These are phyloP conservation scores for Venustampulla echinocandica DNA, from an alignment of 495 filamentous ascomycete species.

Conservation along the genomic window DNA sequence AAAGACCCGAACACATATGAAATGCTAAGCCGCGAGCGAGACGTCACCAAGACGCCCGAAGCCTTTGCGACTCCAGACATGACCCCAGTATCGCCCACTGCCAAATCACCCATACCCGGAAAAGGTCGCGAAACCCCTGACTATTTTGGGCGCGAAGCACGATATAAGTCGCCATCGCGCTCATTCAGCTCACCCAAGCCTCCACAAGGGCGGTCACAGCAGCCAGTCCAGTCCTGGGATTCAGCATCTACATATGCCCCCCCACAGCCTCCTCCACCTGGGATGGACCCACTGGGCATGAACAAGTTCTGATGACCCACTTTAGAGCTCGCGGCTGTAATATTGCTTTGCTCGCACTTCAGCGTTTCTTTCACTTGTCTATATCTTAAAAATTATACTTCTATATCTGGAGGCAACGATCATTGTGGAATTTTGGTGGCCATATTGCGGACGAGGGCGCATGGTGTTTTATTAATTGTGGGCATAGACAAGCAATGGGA, in stretches of 20 bases:
- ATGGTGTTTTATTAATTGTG: too few relatives aligned
- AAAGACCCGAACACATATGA: slow-evolving; percentile 62
- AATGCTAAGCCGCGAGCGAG: slow-evolving; percentile 58
- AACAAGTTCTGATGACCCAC: slow-evolving; percentile 21
- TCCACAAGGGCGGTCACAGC: slow-evolving; percentile 22
- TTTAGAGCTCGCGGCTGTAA: neutral
- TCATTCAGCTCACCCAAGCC: slow-evolving; percentile 53
- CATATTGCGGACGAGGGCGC: too few relatives aligned
- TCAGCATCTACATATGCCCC: slow-evolving; percentile 18
- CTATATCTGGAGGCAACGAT: too few relatives aligned
- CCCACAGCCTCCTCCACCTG: slow-evolving; percentile 16
- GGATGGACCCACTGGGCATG: slow-evolving; percentile 22
- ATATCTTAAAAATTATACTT: too few relatives aligned
- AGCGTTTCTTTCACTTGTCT: slow-evolving; percentile 16
- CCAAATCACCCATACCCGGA: slow-evolving; percentile 15
- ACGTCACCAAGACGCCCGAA: slow-evolving; percentile 37
- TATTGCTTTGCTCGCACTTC: slow-evolving; percentile 10
- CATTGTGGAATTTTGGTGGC: too few relatives aligned
- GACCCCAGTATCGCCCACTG: slow-evolving; percentile 34
- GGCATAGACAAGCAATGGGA: too few relatives aligned
- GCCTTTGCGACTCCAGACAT: slow-evolving; percentile 26
- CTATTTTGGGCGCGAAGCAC: slow-evolving; percentile 42
- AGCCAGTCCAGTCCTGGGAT: neutral
- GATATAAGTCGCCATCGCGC: slow-evolving; percentile 47
- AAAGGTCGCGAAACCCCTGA: slow-evolving; percentile 29